phyloP scores from a whole-genome alignment of 164 flowering plant species.

The Vitis amurensis region DNA sequence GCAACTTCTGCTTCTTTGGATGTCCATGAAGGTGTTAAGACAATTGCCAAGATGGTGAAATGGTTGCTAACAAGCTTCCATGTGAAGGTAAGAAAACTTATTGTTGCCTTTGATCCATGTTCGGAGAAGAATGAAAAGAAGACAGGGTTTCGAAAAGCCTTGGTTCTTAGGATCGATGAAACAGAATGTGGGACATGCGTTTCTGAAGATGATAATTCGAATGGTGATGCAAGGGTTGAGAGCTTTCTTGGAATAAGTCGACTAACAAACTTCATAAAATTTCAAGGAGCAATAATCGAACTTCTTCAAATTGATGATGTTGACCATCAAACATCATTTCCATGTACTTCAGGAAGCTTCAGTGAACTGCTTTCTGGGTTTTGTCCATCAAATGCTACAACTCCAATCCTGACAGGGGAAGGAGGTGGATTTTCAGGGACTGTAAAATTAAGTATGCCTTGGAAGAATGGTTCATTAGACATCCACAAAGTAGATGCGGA shows the following conservation, averaged over 20 bases:
- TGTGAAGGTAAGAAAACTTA: conserved; percentile 62
- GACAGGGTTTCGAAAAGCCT: conserved; percentile 23
- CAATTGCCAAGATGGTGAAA: conserved; percentile 84
- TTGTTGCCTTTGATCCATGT: conserved; percentile 82
- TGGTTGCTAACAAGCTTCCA: conserved; percentile 86
- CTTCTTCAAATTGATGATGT: conserved; percentile 61
- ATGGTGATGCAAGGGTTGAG: conserved; percentile 28
- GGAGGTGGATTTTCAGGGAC: conserved; percentile 82
- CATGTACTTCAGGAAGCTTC: conserved; percentile 26
- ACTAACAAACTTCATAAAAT: conserved; percentile 67
- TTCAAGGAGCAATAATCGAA: conserved; percentile 77
- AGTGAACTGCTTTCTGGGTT: conserved; percentile 28
- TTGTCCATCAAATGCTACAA: conserved; percentile 29
- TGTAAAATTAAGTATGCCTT: conserved; percentile 76
- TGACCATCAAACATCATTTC: conserved; percentile 22
- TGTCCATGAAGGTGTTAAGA: conserved; percentile 94
- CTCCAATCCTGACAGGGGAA: conserved; percentile 64
- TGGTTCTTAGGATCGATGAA: conserved; percentile 73
- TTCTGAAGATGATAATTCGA: conserved; percentile 48
- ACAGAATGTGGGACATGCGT: conserved; percentile 73
- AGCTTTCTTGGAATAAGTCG: conserved; percentile 63
- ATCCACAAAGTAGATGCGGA: conserved; percentile 72
- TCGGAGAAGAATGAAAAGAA: conserved; percentile 31
- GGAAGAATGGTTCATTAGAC: conserved; percentile 91
- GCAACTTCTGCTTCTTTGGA: conserved; percentile 35